A percentile compares a stretch with the other conserved stretches of the same genome.
Evolutionary conservation across 2,329 filamentous ascomycete genomes (phyloP).

Genomic region (Fusarium oxysporum): DNA sequence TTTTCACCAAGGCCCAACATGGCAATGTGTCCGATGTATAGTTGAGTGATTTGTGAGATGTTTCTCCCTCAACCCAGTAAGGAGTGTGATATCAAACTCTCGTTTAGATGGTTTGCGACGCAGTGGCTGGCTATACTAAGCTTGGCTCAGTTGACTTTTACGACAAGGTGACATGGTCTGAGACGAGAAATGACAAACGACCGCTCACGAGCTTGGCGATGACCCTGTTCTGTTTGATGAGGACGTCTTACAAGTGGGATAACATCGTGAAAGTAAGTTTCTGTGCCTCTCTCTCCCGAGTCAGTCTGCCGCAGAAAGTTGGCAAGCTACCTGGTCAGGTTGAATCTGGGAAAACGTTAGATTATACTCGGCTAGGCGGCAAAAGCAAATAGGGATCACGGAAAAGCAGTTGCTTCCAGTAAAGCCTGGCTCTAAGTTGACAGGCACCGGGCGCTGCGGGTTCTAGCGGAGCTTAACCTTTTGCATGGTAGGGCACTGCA

Average conservation of each 20-base stretch:
- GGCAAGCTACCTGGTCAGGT: slow-evolving; percentile 24
- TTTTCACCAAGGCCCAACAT: slow-evolving; percentile 18
- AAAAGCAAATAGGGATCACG: slow-evolving; percentile 34
- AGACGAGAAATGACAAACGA: slow-evolving; percentile 22
- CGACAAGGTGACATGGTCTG: slow-evolving; percentile 34
- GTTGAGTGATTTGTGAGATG: slow-evolving; percentile 16
- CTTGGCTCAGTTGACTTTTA: slow-evolving; percentile 21
- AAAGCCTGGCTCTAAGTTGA: slow-evolving; percentile 12
- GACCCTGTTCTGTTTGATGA: slow-evolving; percentile 23
- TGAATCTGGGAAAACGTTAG: slow-evolving; percentile 23
- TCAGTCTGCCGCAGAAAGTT: slow-evolving; percentile 32
- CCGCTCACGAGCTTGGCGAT: slow-evolving; percentile 15
- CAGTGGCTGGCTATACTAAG: slow-evolving; percentile 9
- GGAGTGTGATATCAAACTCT: slow-evolving; percentile 9
- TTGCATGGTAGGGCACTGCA: slow-evolving; percentile 2
- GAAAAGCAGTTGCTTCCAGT: slow-evolving; percentile 30
- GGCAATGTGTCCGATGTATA: slow-evolving; percentile 25
- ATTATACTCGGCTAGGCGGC: slow-evolving; percentile 32
- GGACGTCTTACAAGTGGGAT: slow-evolving; percentile 2
- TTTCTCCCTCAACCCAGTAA: slow-evolving; percentile 5
- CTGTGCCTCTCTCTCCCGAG: slow-evolving; percentile 23
- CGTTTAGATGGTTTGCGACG: slow-evolving; percentile 15
- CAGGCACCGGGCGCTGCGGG: slow-evolving; percentile 20
- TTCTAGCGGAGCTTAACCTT: slow-evolving; percentile 26
- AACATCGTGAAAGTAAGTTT: slow-evolving; percentile 22